phyloP scores from a whole-genome alignment of 371 early-diverging fungal species.

The Fennellomyces sp. region DNA sequence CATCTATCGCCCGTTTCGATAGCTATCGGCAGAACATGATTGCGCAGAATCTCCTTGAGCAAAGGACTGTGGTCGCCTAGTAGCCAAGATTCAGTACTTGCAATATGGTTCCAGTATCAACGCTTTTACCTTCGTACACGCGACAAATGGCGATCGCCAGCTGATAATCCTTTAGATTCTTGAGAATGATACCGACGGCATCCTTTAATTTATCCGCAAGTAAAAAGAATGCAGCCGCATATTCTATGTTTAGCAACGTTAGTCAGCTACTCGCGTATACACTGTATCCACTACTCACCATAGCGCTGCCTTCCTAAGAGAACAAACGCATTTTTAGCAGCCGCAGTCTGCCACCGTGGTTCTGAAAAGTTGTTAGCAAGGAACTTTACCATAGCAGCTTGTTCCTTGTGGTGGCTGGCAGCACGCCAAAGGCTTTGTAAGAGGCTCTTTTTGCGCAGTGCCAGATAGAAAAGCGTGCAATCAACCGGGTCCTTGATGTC shows the following conservation, averaged over 20 bases:
- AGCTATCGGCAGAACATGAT: slow-evolving; percentile 45
- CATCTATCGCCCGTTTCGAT: slow-evolving; percentile 68
- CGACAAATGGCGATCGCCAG: slow-evolving; percentile 90
- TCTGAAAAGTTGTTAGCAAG: slow-evolving; percentile 88
- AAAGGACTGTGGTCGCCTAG: slow-evolving; percentile 67
- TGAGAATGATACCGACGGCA: slow-evolving; percentile 90
- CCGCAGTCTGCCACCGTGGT: slow-evolving; percentile 89
- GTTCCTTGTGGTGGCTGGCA: slow-evolving; percentile 83
- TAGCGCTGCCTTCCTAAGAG: slow-evolving; percentile 93
- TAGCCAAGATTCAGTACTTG: neutral
- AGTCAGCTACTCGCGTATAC: neutral
- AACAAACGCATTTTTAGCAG: slow-evolving; percentile 96
- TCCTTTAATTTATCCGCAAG: slow-evolving; percentile 86
- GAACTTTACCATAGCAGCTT: slow-evolving; percentile 85
- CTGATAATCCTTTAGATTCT: slow-evolving; percentile 88
- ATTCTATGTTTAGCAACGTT: slow-evolving; percentile 62
- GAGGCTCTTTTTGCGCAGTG: slow-evolving; percentile 84
- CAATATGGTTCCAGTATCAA: too few species aligned
- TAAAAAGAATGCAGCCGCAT: slow-evolving; percentile 95
- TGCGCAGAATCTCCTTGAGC: slow-evolving; percentile 57
- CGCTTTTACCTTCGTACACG: slow-evolving; percentile 86
- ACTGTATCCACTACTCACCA: slow-evolving; percentile 51
- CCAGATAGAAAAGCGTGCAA: slow-evolving; percentile 86
- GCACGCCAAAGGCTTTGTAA: slow-evolving; percentile 90
- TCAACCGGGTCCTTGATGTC: slow-evolving; percentile 78